Evolutionary conservation across 2,329 filamentous ascomycete species (phyloP).

Genomic region (Keithomyces neogunnii): DNA sequence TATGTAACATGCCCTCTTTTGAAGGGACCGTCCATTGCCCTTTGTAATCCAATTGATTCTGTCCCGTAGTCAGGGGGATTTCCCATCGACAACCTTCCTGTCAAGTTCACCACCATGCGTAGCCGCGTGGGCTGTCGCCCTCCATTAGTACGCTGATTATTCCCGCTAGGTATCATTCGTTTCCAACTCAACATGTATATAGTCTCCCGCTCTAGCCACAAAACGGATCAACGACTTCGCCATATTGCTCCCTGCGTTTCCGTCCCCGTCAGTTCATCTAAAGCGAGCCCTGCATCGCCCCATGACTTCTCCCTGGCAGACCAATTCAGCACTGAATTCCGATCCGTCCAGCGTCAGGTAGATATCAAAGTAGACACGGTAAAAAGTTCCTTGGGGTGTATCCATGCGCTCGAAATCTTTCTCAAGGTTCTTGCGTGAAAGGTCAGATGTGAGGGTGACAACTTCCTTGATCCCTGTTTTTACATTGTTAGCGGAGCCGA

Average conservation of each 20-base stretch:
- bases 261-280: slow-evolving; percentile 34
- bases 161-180: slow-evolving; percentile 4
- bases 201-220: neutral
- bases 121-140: neutral
- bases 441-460: slow-evolving; percentile 91
- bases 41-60: neutral
- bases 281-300: slow-evolving; percentile 90
- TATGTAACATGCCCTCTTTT: neutral
- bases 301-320: slow-evolving; percentile 99
- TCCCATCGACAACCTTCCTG: neutral
- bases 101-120: neutral
- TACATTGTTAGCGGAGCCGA: slow-evolving; percentile 16
- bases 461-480: slow-evolving; percentile 90
- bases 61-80: neutral
- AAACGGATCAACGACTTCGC: neutral
- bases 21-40: neutral
- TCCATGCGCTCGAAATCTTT: slow-evolving; percentile 99
- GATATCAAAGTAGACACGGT: slow-evolving; percentile 71
- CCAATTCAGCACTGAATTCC: slow-evolving; percentile 95
- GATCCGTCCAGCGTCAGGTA: slow-evolving; percentile 94
- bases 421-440: slow-evolving; percentile 96
- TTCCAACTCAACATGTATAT: neutral
- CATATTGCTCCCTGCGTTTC: neutral
- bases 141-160: slow-evolving; percentile 1
- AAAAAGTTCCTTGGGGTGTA: slow-evolving; percentile 93